Percentiles rank a stretch among this genome's conserved stretches.
Conservation (phyloP, 2,329 filamentous ascomycete genomes). For the Achaetomium macrosporum region DNA sequence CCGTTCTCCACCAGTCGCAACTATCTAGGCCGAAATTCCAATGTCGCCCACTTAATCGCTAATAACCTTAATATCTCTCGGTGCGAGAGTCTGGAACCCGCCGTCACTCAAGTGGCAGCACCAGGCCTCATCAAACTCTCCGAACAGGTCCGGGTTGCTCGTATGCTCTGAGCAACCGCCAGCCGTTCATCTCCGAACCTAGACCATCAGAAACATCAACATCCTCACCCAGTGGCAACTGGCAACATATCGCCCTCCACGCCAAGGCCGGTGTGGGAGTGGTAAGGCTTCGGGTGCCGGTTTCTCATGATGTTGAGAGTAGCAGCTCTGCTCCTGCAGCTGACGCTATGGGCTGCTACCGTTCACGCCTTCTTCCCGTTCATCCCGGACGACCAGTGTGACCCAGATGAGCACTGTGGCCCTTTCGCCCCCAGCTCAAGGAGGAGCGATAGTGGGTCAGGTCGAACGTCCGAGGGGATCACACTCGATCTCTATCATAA, state of each 20-base stretch:
- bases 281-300: conserved; percentile 18
- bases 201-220: not conserved
- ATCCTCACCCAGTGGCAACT: conserved; percentile 4
- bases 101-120: conserved; percentile 13
- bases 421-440: conserved; percentile 2
- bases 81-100: conserved; percentile 26
- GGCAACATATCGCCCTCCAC: conserved; percentile 13
- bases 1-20: conserved; percentile 1
- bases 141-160: not conserved
- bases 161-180: conserved; percentile 11
- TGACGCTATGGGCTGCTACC: conserved; percentile 43
- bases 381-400: conserved; percentile 28
- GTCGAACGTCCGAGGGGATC: conserved; percentile 22
- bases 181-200: conserved; percentile 6
- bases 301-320: conserved; percentile 37
- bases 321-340: conserved; percentile 35
- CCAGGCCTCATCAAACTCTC: conserved; percentile 1
- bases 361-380: conserved; percentile 46
- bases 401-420: conserved; percentile 15
- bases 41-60: conserved; percentile 27
- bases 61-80: conserved; percentile 28
- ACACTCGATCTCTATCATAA: conserved; percentile 40
- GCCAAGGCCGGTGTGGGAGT: conserved; percentile 21
- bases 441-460: conserved; percentile 10
- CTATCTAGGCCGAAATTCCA: conserved; percentile 6